These are phyloP conservation scores for Spirogloea muscicola DNA, from an alignment of 139 green algal species.

Conservation along the genomic window DNA sequence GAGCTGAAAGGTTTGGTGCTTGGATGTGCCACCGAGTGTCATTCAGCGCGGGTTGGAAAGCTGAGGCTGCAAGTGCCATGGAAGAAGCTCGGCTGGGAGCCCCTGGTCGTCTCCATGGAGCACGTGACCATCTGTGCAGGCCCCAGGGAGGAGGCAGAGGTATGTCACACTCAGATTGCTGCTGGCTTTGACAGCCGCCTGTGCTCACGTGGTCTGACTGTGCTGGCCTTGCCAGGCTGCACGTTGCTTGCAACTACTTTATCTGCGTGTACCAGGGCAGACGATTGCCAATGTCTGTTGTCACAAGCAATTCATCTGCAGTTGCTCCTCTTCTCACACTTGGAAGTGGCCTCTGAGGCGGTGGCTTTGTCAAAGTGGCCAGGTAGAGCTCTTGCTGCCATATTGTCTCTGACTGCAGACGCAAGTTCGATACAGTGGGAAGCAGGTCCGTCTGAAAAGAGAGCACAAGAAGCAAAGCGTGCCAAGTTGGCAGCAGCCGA, in stretches of 20 bases:
- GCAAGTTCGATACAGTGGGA: conserved; percentile 28
- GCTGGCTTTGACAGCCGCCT: no score
- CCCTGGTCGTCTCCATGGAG: conserved; percentile 23
- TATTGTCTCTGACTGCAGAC: not conserved
- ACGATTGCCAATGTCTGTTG: no score
- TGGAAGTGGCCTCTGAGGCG: no score
- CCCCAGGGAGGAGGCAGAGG: conserved; percentile 22
- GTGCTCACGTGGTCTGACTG: no score
- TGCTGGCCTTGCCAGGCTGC: no score
- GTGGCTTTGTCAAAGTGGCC: no score
- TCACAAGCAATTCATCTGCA: no score
- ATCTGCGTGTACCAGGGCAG: no score
- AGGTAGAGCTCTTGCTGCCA: no score
- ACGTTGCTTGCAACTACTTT: no score
- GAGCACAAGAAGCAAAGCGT: conserved; percentile 18
- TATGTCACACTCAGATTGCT: no score
- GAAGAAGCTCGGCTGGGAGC: conserved; percentile 38
- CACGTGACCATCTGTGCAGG: conserved; percentile 19
- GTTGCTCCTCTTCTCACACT: no score
- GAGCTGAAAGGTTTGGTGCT: not conserved
- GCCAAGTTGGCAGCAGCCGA: conserved; percentile 27
- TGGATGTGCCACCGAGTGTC: not conserved
- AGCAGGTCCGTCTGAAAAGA: conserved; percentile 6
- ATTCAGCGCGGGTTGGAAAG: conserved; percentile 25
- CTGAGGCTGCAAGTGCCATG: conserved; percentile 31